Percentiles rank a stretch among this genome's conserved stretches.
Conservation (phyloP, 352 stramenopile genomes). For the Phytophthora cryptogea region DNA sequence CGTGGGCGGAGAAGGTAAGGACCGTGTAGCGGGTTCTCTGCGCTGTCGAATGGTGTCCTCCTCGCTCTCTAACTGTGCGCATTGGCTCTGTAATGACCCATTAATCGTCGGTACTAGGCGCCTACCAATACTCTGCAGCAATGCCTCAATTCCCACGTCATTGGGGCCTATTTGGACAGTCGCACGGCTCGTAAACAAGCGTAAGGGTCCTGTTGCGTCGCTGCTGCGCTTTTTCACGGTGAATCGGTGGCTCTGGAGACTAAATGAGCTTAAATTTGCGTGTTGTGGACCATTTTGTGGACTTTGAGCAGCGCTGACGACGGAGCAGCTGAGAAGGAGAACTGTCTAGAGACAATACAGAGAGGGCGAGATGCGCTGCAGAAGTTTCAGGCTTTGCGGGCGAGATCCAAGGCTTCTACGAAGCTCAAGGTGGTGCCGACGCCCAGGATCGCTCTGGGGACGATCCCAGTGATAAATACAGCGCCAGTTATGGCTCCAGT, state of each 20-base stretch:
- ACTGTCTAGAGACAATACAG: slow-evolving; percentile 51
- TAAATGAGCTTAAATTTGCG: slow-evolving; percentile 5
- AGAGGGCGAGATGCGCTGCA: slow-evolving; percentile 44
- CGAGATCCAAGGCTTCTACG: slow-evolving; percentile 29
- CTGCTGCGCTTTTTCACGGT: neutral
- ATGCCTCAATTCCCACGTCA: slow-evolving; percentile 82
- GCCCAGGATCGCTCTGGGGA: slow-evolving; percentile 37
- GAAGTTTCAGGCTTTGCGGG: slow-evolving; percentile 41
- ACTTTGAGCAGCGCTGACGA: slow-evolving; percentile 10
- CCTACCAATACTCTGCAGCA: slow-evolving; percentile 61
- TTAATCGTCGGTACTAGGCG: slow-evolving; percentile 23
- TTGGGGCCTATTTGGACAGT: slow-evolving; percentile 70
- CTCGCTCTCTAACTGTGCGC: slow-evolving; percentile 11
- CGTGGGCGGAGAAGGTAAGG: slow-evolving; percentile 59
- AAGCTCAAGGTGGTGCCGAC: slow-evolving; percentile 56
- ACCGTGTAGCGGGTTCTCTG: neutral
- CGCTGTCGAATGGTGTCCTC: slow-evolving; percentile 2
- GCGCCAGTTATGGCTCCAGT: neutral
- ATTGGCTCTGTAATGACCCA: neutral
- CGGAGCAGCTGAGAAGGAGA: slow-evolving; percentile 38
- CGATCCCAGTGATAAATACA: slow-evolving; percentile 29
- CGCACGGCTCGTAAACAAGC: slow-evolving; percentile 49
- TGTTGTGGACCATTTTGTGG: slow-evolving; percentile 6
- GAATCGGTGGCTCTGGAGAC: neutral
- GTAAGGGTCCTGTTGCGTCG: slow-evolving; percentile 17